A percentile compares a stretch with the other conserved stretches of the same genome.
phyloP scores from a whole-genome alignment of 2,329 filamentous ascomycete genomes.

The Trichoderma harzianum region DNA sequence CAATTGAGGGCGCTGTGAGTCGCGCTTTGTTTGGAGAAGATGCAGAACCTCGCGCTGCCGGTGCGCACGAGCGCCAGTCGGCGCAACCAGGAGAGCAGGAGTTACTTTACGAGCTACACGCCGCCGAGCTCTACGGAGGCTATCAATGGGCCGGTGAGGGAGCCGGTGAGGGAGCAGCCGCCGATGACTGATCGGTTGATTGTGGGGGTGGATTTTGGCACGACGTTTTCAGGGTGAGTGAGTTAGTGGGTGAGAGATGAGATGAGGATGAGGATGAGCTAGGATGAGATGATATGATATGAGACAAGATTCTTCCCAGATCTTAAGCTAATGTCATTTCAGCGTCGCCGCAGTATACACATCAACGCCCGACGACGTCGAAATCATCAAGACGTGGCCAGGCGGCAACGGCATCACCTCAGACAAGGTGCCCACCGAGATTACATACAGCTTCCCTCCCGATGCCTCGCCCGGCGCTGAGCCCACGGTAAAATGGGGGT shows the following conservation, averaged over 20 bases:
- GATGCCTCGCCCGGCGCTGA: slow-evolving; percentile 34
- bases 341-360: slow-evolving; percentile 69
- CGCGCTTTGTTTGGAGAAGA: not conserved
- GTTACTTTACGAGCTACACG: slow-evolving; percentile 55
- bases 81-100: slow-evolving; percentile 54
- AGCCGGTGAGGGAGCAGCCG: slow-evolving; percentile 50
- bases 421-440: slow-evolving; percentile 80
- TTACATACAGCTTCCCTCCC: slow-evolving; percentile 54
- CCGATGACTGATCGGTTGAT: slow-evolving; percentile 62
- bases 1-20: not conserved
- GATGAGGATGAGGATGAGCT: not conserved
- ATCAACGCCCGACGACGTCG: slow-evolving; percentile 72
- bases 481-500: slow-evolving; percentile 69
- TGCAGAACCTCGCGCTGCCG: slow-evolving; percentile 47
- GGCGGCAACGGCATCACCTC: slow-evolving; percentile 83
- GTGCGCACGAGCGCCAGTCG: slow-evolving; percentile 44
- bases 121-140: slow-evolving; percentile 57
- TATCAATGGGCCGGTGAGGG: slow-evolving; percentile 59
- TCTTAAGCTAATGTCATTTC: not conserved
- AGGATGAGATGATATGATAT: not conserved
- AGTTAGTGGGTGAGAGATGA: slow-evolving; percentile 52
- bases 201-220: slow-evolving; percentile 79
- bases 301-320: not conserved
- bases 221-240: slow-evolving; percentile 71
- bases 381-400: slow-evolving; percentile 83